Conservation (phyloP, 768 basidiomycete species). For the Lactarius deliciosus region DNA sequence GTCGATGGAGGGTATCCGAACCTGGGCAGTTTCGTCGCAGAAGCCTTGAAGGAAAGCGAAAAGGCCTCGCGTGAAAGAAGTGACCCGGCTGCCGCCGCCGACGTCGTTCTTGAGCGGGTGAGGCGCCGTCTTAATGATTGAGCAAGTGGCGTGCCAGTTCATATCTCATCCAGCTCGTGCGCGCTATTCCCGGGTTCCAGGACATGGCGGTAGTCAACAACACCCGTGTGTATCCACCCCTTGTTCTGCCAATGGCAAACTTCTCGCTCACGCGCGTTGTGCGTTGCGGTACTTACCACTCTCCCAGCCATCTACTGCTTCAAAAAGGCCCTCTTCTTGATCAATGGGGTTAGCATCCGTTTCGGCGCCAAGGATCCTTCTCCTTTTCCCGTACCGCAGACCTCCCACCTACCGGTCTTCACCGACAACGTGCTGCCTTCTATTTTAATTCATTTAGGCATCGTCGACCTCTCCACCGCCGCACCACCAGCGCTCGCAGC, state of each 20-base stretch:
- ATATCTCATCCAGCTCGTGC: conserved; percentile 56
- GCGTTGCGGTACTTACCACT: background rate
- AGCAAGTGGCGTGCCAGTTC: conserved; percentile 18
- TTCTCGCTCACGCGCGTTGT: conserved; percentile 12
- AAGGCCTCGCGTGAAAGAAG: conserved; percentile 37
- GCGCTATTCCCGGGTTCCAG: conserved; percentile 76
- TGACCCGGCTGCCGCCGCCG: conserved; percentile 43
- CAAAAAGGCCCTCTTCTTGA: conserved; percentile 85
- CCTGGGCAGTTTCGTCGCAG: conserved; percentile 73
- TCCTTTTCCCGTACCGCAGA: conserved; percentile 63
- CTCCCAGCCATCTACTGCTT: conserved; percentile 76
- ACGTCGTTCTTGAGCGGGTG: conserved; percentile 64
- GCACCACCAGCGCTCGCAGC: conserved; percentile 39
- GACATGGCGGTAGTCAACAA: conserved; percentile 72
- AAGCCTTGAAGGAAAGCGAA: conserved; percentile 57
- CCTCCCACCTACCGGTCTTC: conserved; percentile 61
- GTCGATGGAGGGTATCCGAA: conserved; percentile 59
- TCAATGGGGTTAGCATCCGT: conserved; percentile 65
- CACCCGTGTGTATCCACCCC: conserved; percentile 47
- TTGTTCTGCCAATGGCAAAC: conserved; percentile 6
- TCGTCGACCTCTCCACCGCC: conserved; percentile 60
- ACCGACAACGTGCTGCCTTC: conserved; percentile 84
- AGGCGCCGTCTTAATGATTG: conserved; percentile 29
- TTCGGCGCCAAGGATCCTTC: conserved; percentile 56
- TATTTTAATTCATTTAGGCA: conserved; percentile 72